Percentiles rank a stretch among this genome's conserved stretches.
Conservation (phyloP, 2,329 filamentous ascomycete species). For the Botrytis paeoniae region DNA sequence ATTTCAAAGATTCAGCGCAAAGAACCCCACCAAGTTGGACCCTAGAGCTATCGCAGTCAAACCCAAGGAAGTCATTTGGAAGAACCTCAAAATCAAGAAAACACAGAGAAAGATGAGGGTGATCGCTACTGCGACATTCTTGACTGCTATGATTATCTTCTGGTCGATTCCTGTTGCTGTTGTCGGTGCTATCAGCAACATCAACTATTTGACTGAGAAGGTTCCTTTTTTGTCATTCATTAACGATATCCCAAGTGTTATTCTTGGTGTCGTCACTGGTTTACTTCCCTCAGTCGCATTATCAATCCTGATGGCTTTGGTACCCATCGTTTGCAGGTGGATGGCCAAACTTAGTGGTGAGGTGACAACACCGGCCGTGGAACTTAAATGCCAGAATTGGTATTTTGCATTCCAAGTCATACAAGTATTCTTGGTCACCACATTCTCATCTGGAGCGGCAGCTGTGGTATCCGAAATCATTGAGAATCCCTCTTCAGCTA, state of each 20-base stretch:
- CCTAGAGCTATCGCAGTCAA: constrained; percentile 78
- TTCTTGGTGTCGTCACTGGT: constrained; percentile 80
- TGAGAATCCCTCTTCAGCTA: constrained; percentile 57
- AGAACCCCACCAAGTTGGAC: constrained; percentile 75
- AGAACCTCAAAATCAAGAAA: constrained; percentile 76
- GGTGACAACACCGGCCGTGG: constrained; percentile 73
- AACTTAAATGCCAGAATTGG: constrained; percentile 82
- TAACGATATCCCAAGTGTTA: constrained; percentile 59
- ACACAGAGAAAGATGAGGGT: constrained; percentile 74
- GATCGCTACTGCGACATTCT: constrained; percentile 63
- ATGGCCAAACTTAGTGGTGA: constrained; percentile 78
- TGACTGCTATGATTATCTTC: constrained; percentile 78
- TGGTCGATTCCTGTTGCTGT: constrained; percentile 74
- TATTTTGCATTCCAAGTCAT: constrained; percentile 91
- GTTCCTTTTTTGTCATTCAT: constrained; percentile 74
- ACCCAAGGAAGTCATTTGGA: constrained; percentile 84
- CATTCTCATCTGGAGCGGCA: constrained; percentile 76
- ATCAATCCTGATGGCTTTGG: constrained; percentile 77
- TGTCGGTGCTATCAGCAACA: constrained; percentile 82
- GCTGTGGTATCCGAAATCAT: constrained; percentile 64
- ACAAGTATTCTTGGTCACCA: constrained; percentile 88
- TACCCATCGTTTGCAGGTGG: constrained; percentile 76
- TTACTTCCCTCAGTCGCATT: constrained; percentile 77
- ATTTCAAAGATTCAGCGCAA: constrained; percentile 79
- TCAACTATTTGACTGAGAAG: constrained; percentile 58